Conservation (phyloP, 306 rosid genomes). For the Pyrus bretschneideri region DNA sequence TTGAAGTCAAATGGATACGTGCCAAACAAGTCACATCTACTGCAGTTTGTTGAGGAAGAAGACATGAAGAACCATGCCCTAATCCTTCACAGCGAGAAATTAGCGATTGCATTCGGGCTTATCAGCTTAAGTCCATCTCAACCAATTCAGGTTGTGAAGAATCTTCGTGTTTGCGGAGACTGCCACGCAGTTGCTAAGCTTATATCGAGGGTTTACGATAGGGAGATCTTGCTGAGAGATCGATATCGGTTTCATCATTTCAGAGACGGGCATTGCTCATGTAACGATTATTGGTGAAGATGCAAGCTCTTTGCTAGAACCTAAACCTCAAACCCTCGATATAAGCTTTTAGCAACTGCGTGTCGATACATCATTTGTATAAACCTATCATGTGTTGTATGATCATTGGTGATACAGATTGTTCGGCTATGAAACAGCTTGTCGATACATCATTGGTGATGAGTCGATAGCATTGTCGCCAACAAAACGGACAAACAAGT, state of each 20-base stretch:
- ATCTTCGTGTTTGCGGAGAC: conserved; percentile 60
- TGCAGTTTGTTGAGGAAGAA: conserved; percentile 56
- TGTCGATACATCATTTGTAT: too few species aligned
- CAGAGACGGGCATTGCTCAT: conserved; percentile 50
- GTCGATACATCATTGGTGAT: background rate
- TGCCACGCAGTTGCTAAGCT: conserved; percentile 59
- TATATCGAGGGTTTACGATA: conserved; percentile 34
- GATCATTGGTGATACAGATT: background rate
- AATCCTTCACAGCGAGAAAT: conserved; percentile 54
- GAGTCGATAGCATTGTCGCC: background rate
- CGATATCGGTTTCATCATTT: conserved; percentile 60
- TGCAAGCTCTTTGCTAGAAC: background rate
- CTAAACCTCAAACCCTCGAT: background rate
- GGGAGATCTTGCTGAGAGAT: conserved; percentile 56
- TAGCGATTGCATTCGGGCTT: conserved; percentile 58
- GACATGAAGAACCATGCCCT: conserved; percentile 44
- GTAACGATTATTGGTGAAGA: conserved; percentile 53
- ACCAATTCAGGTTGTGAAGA: conserved; percentile 57
- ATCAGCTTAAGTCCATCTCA: conserved; percentile 39
- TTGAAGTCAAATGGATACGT: conserved; percentile 41
- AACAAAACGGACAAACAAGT: background rate
- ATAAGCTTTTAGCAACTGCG: too few species aligned
- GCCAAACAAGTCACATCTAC: conserved; percentile 43
- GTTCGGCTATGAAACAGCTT: too few species aligned
- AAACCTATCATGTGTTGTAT: background rate